Evolutionary conservation across 768 basidiomycete genomes (phyloP), one percentile per base, ranked within the genome.

Genomic region (Xerocomellus intermedius): DNA sequence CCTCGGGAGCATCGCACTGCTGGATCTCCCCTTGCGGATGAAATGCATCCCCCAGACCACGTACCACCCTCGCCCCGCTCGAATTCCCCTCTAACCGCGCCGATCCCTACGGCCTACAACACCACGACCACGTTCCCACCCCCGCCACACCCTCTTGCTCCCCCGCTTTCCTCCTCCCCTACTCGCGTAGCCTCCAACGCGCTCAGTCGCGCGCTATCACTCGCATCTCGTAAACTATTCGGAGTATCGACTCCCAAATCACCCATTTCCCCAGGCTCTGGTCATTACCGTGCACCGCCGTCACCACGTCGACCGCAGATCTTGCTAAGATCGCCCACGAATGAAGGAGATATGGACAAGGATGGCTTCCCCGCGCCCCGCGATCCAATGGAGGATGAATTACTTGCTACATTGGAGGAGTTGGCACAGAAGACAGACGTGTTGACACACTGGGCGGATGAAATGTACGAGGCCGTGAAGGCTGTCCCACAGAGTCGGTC

Each of bases 361-460:
- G 38, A 63, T 42, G 66, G 58, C 1, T 17, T 38, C 4, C 51
- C 52, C 8, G 22, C n/a, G 7, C 75, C 77, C 57, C 71, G 80
- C 19, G 87, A 90, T 63, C 87, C 86, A 1, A 74, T 89, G 61
- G 94, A 97, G 62, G 91, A 96, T 56, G 83, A 84, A 56, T 71
- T 97, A n/a, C 74, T 97, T n/a, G 82, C 78, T 3, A 70, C 74
- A 19, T 75, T 98, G 41, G 96, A 98, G 67, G 90, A 95, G 59
- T 75, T 95, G 4, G 96, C 95, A 33, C 92, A 97, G 78, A 99
- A 98, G 80, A 96, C 96, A 33, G 86, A 91, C 56, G 94, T 95
- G 49, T 74, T 98, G 55, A 89, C 90, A 53, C 87, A 90, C 57
- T 96, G 94, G 84, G 97, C 91, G 21, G 96, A 98, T 60, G 89